Evolutionary conservation across 139 green algal species (phyloP).

Genomic region (Chlamydomonas applanata): DNA sequence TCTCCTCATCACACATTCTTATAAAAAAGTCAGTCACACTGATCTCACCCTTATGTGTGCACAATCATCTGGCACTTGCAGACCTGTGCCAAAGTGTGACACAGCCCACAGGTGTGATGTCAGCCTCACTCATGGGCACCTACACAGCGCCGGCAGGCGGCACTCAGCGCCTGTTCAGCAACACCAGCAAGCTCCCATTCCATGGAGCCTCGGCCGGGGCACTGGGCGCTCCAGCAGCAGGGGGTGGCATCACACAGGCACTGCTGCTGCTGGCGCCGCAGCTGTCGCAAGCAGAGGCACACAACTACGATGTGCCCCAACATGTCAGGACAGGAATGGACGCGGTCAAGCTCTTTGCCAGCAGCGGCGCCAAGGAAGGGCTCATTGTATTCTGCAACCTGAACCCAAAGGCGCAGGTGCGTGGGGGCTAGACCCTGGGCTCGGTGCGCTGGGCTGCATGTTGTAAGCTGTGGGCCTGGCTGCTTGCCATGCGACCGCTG

Average conservation of each 20-base stretch:
- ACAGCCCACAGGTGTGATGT: neutral
- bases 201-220: neutral
- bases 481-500: no score
- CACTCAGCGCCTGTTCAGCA: neutral
- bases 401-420: conserved; percentile 18
- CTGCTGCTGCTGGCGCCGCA: conserved; percentile 8
- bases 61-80: neutral
- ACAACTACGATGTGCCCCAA: conserved; percentile 27
- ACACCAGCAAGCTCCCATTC: neutral
- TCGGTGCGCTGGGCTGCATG: no score
- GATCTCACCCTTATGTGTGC: no score
- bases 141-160: neutral
- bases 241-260: neutral
- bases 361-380: conserved; percentile 29
- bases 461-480: no score
- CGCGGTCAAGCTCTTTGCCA: conserved; percentile 36
- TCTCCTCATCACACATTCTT: neutral
- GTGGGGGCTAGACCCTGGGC: neutral
- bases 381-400: conserved; percentile 46
- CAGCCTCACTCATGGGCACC: neutral
- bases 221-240: neutral
- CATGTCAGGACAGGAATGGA: conserved; percentile 35
- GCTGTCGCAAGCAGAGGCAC: conserved; percentile 9
- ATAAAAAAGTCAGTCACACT: no score
- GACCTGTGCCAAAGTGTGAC: neutral